Base-by-base conservation (phyloP, 176 grass and related monocot species). In the Aegilops tauschii region DNA sequence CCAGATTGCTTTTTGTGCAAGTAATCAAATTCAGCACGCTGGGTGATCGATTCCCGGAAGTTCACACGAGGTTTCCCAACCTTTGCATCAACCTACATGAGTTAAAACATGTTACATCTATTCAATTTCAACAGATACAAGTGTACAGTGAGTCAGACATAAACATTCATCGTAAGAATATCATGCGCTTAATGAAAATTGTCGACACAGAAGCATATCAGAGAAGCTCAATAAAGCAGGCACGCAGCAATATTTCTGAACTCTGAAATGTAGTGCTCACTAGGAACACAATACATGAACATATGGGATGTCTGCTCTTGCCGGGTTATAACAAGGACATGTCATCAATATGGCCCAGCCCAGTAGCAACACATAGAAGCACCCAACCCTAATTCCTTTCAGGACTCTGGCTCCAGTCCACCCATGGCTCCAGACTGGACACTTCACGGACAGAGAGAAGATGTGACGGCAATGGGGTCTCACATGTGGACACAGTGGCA, bases 1-100 rank as follows among this genome's bases (percentile, higher is more conserved):
- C 97, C 97, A 61, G 90, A 94, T 93, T 96, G 94, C 65, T 98
- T 98, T 91, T 98, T 98, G 90, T 98, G 97, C 73, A 98, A 81
- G 83, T 98, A 98, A 91, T 98, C 97, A 80, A 98, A 98, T 65
- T 93, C 89, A 80, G 94, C 81, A 18, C 94, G 90, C 68, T 94
- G 97, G 58, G 92, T 98, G 62, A 98, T 90, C 61, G 97, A 96
- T 87, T 98, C 97, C 78, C 92, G 94, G 62, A 98, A 96, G 52
- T 98, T 98, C 58, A 98, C 97, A 78, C 92, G 90, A 88, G 97
- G 97, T 86, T 94, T 98, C 40, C 93, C 93, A 63, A 95, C 93
- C 79, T 93, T 93, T 65, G 93, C 91, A 66, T 95, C 91, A 58
- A 95, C 93, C 91, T 95, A 79, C 18, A 65, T 37, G 78, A 61